Evolutionary conservation across 2,329 filamentous ascomycete species (phyloP), one percentile per base, ranked within the genome.

Genomic region (Fusarium nisikadoi): DNA sequence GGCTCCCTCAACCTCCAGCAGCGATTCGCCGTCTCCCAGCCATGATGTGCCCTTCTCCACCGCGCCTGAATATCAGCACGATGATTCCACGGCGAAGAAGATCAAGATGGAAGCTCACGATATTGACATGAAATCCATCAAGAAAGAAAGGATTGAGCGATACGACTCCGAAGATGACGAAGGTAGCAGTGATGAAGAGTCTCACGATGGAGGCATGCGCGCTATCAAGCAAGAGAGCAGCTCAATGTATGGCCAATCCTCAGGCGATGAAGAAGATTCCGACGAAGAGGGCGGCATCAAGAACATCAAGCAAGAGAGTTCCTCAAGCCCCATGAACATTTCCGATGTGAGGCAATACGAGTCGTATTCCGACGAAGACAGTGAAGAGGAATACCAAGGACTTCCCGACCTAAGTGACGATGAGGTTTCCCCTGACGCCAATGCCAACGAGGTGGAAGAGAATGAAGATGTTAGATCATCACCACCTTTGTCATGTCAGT

Each of bases 31-130:
- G 9, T 41, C 64, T 27, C 23, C 29, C 3, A 29, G 36, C 36
- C 49, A 67, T 4, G 39, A 72, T 5, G 25, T 52, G 9, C 45
- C 41, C 12, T 62, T 62, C 33, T 62, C 57, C 14, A 66, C 59
- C 10, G 50, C 56, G n/a, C 62, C 58, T 25, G 59, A 72, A 29
- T 39, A 43, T 1, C 49, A 47, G 13, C 23, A 43, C 14, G 27
- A 69, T 14, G 41, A 58, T 27, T 23, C 31, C 23, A n/a, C n/a
- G 5, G 14, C 41, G 6, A 59, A 29, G 25, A 39, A 42, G 11
- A 25, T 59, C 52, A 68, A 73, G 52, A 17, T 58, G 19, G 60
- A 75, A 25, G 38, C 36, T 41, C 43, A 63, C n/a, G 35, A 57
- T 13, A 19, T 56, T 17, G 43, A 47, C 20, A 35, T 47, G 10